Conservation (phyloP, 1,139 yeast genomes). For the Blastobotrys ciferrii region DNA sequence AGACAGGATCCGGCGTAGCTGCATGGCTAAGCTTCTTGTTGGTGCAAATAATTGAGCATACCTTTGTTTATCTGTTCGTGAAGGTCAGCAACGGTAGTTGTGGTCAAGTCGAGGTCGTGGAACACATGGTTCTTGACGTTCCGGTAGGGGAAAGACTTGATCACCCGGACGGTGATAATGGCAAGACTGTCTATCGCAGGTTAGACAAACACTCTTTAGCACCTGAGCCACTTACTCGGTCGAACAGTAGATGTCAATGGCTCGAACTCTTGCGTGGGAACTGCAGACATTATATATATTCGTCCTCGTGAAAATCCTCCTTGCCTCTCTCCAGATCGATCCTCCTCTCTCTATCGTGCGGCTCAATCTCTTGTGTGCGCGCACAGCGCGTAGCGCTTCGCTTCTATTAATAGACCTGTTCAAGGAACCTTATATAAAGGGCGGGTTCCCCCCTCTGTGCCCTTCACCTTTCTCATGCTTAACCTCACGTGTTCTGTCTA, state of each 20-base stretch:
- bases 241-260: constrained; percentile 68
- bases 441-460: too few relatives aligned
- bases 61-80: constrained; percentile 41
- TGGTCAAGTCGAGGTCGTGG: constrained; percentile 67
- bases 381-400: too few relatives aligned
- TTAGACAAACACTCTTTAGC: constrained; percentile 4
- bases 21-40: too few relatives aligned
- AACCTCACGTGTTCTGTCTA: too few relatives aligned
- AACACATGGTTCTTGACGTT: constrained; percentile 81
- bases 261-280: constrained; percentile 36
- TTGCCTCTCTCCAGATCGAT: too few relatives aligned
- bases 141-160: constrained; percentile 90
- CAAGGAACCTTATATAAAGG: too few relatives aligned
- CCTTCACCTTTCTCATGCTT: too few relatives aligned
- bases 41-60: too few relatives aligned
- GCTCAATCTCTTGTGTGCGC: too few relatives aligned
- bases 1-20: too few relatives aligned
- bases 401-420: too few relatives aligned
- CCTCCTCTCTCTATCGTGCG: too few relatives aligned
- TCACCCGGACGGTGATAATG: constrained; percentile 75
- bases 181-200: constrained; percentile 46
- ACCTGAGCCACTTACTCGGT: constrained; percentile 42
- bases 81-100: constrained; percentile 64
- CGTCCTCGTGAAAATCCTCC: not conserved
- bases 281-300: not conserved